phyloP scores from a whole-genome alignment of 2,329 filamentous ascomycete genomes.

The Stachybotrys elegans region DNA sequence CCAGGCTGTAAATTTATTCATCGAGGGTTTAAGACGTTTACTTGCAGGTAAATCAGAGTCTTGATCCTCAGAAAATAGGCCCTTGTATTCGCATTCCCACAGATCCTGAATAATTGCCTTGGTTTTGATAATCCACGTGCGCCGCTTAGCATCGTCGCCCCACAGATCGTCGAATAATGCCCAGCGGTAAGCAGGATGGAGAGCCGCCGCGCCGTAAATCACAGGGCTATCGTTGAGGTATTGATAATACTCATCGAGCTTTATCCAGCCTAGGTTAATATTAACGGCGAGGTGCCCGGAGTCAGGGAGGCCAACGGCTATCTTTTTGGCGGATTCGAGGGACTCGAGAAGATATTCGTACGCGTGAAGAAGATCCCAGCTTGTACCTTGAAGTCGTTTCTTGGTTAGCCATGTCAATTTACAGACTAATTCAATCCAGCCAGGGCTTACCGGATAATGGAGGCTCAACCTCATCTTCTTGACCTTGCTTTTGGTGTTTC shows the following conservation, averaged over 20 bases:
- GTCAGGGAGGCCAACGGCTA: constrained; percentile 2
- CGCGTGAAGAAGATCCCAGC: constrained; percentile 9
- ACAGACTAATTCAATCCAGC: no score
- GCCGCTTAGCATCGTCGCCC: neutral
- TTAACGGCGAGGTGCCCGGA: constrained; percentile 8
- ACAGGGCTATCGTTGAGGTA: constrained; percentile 5
- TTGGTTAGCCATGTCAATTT: no score
- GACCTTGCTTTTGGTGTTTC: neutral
- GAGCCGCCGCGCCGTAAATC: constrained; percentile 6
- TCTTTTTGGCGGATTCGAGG: constrained; percentile 4
- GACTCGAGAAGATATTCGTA: constrained; percentile 8
- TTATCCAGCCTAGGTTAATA: constrained; percentile 7
- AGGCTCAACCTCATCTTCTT: neutral
- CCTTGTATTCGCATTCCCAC: neutral
- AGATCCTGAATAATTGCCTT: neutral
- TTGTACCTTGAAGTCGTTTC: neutral
- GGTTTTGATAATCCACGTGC: neutral
- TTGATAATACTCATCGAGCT: constrained; percentile 10
- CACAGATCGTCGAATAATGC: constrained; percentile 6
- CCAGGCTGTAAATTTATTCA: no score
- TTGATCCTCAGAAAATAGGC: neutral
- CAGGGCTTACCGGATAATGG: no score
- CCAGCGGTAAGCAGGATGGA: constrained; percentile 8
- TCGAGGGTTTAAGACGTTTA: no score
- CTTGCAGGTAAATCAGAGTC: neutral